Base-by-base conservation (phyloP, 768 basidiomycete genomes). In the Punctularia strigosozonata region DNA sequence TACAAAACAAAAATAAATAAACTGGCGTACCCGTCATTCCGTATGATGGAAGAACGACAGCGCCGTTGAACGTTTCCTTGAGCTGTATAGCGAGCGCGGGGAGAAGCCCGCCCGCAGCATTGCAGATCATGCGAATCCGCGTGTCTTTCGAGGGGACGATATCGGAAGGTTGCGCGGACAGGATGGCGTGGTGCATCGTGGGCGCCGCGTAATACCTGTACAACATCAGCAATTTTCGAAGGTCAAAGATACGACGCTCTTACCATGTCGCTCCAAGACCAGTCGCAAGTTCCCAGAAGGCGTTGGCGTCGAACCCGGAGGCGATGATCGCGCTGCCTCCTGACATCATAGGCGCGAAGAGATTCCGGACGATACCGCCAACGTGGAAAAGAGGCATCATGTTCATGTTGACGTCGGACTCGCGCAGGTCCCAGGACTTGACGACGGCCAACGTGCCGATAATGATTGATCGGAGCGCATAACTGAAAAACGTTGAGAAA, bases 301-400 rank as follows among this genome's bases (percentile, higher is more conserved):
- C 60, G 38, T 60, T 57, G 4, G 74, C 66, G 42, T 70, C 68
- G 52, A 76, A 76, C 3, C 69, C 71, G 10, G 62, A 51, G 36
- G 73, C 73, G 52, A 77, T 66, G 43, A 75, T 69, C 2, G 73
- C 59, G 41, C 65, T 65, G 12, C 71, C 71, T 5, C 71, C 69
- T 14, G 71, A 67, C 38, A 72, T 57, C 2, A 75, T 53, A 6
- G 75, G 72, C 15, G 74, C 69, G 15, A 74, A 59, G 17, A 77
- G 60, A 49, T 72, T 75, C 36, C 71, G 68, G 28, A 75, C 66
- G 34, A 77, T 69, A 17, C 75, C 75, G 21, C 75, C 74, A 26
- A 76, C 72, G 45, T 74, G 72, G 57, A 75, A 75, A 18, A 72
- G 59, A 31, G 73, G 73, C 75, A 70, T 72, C 60, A 70, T 60